Evolutionary conservation across 768 basidiomycete species (phyloP).

Genomic region (Pisolithus microcarpus): DNA sequence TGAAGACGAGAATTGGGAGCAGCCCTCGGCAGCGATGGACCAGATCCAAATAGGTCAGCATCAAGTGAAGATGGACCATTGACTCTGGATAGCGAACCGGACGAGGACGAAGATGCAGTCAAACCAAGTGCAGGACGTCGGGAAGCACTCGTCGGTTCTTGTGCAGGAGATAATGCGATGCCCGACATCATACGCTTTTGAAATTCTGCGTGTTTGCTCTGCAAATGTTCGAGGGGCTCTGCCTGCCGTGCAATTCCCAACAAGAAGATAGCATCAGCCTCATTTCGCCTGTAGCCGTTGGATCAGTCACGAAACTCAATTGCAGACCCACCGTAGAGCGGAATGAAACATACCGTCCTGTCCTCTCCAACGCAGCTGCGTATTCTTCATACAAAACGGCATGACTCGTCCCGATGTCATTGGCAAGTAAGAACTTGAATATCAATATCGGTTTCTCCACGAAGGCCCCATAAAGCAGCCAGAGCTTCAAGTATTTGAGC

Average conservation of each 20-base stretch:
- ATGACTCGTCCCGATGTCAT: conserved; percentile 80
- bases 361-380: conserved; percentile 75
- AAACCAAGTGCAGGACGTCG: conserved; percentile 43
- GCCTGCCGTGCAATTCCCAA: conserved; percentile 85
- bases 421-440: conserved; percentile 82
- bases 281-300: conserved; percentile 52
- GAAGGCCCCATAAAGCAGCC: conserved; percentile 89
- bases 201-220: conserved; percentile 75
- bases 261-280: conserved; percentile 86
- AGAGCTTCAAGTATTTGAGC: conserved; percentile 84
- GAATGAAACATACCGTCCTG: conserved; percentile 56
- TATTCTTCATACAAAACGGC: conserved; percentile 89
- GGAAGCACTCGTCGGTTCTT: conserved; percentile 26
- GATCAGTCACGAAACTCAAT: not conserved
- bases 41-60: conserved; percentile 24
- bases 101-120: conserved; percentile 31
- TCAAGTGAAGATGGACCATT: conserved; percentile 13
- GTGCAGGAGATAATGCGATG: conserved; percentile 31
- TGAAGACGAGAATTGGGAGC: conserved; percentile 53
- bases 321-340: conserved; percentile 24
- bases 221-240: conserved; percentile 71
- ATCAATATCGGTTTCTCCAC: conserved; percentile 87
- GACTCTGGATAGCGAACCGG: conserved; percentile 17
- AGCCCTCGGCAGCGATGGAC: conserved; percentile 27
- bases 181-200: conserved; percentile 82